Conservation (phyloP, 192 early-diverging fungal genomes). For the Allomyces arbusculus region DNA sequence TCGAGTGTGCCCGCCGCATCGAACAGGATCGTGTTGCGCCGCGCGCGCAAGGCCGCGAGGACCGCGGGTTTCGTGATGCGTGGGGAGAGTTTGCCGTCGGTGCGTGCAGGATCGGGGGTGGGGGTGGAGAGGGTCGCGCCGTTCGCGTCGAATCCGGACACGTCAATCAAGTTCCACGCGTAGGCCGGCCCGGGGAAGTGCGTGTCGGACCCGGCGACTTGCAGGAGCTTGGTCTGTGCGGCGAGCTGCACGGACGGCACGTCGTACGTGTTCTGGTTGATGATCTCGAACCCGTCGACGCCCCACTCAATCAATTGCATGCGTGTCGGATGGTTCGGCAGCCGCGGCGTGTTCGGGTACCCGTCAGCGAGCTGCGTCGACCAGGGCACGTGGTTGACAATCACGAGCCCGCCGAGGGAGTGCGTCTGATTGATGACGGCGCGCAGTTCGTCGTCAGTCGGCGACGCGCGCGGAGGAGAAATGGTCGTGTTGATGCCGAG, state of each 20-base stretch:
- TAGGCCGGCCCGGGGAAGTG: slow-evolving; percentile 38
- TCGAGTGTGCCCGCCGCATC: slow-evolving; percentile 40
- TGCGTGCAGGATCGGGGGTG: slow-evolving; percentile 7
- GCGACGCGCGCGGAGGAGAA: slow-evolving; percentile 16
- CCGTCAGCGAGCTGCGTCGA: slow-evolving; percentile 33
- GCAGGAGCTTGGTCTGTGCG: slow-evolving; percentile 21
- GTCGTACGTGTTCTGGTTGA: slow-evolving; percentile 39
- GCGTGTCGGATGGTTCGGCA: slow-evolving; percentile 39
- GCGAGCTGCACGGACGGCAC: slow-evolving; percentile 27
- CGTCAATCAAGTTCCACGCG: slow-evolving; percentile 32
- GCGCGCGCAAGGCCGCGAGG: slow-evolving; percentile 30
- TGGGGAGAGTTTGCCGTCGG: slow-evolving; percentile 8
- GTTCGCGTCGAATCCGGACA: background rate
- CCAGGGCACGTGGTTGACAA: slow-evolving; percentile 64
- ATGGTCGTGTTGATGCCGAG: slow-evolving; percentile 39
- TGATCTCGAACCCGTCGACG: slow-evolving; percentile 49
- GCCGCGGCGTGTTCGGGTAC: slow-evolving; percentile 22
- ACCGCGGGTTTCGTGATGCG: slow-evolving; percentile 20
- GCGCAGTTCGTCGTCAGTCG: slow-evolving; percentile 36
- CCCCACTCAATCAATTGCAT: slow-evolving; percentile 35
- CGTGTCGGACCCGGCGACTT: slow-evolving; percentile 41
- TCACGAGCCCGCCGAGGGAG: slow-evolving; percentile 42
- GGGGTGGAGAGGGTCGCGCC: background rate
- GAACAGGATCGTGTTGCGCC: slow-evolving; percentile 38
- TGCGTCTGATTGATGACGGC: slow-evolving; percentile 34